phyloP scores from a whole-genome alignment of 495 filamentous ascomycete species.

The Hypoxylon fuscum region DNA sequence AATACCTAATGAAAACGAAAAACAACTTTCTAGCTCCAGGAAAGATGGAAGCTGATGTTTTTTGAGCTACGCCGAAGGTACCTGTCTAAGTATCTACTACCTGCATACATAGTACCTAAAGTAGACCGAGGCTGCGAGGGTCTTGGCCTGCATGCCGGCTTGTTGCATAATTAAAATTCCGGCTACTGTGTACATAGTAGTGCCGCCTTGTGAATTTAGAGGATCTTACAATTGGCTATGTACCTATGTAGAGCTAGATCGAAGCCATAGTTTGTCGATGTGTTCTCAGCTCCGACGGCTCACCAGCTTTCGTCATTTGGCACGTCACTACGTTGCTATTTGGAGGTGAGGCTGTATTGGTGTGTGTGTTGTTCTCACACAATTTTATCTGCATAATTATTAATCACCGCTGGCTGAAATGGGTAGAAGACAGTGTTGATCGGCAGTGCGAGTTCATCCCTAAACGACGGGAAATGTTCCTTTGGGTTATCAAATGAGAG shows the following conservation, averaged over 20 bases:
- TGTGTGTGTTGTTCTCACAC: conserved; percentile 9
- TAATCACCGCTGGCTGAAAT: conserved; percentile 22
- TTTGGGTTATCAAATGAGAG: conserved; percentile 28
- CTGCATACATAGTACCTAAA: too few species aligned
- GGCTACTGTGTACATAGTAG: conserved; percentile 8
- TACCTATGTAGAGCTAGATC: too few species aligned
- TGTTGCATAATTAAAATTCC: conserved; percentile 19
- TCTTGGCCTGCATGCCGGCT: conserved; percentile 8
- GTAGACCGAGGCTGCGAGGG: background rate
- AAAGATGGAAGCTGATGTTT: background rate
- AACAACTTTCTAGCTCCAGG: too few species aligned
- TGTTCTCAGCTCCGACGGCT: conserved; percentile 1
- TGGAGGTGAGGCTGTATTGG: conserved; percentile 3
- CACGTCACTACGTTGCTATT: conserved; percentile 4
- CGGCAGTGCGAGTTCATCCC: conserved; percentile 20
- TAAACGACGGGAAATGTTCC: conserved; percentile 18
- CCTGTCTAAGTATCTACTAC: background rate
- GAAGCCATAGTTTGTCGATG: too few species aligned
- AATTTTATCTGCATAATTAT: conserved; percentile 23
- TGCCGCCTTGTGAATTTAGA: too few species aligned
- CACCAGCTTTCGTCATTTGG: background rate
- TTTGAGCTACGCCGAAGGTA: background rate
- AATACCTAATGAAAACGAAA: conserved; percentile 18
- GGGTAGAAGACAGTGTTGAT: conserved; percentile 26
- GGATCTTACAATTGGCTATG: too few species aligned